These are phyloP conservation scores for Solanum hybrid DNA, from an alignment of 305 asterid genomes.

Conservation along the genomic window DNA sequence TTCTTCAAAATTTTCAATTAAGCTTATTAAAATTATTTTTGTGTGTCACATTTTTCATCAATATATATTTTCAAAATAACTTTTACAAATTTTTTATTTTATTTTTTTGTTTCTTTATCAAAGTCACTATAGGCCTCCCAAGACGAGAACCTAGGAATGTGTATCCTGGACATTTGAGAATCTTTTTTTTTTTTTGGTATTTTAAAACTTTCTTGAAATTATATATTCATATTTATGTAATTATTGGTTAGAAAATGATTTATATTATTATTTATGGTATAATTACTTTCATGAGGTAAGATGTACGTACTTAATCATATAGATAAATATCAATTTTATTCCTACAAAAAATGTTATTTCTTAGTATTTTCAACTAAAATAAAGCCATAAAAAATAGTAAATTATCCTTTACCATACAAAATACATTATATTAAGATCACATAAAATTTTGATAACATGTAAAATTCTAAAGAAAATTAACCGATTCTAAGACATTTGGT, in stretches of 20 bases:
- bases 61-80: too few species aligned
- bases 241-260: neutral
- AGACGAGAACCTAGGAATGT: neutral
- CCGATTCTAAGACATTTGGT: too few species aligned
- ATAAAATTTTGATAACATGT: too few species aligned
- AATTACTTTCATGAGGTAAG: neutral
- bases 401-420: too few species aligned
- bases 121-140: neutral
- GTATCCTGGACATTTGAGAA: neutral
- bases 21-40: too few species aligned
- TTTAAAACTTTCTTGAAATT: neutral
- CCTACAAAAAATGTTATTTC: neutral
- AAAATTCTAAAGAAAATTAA: too few species aligned
- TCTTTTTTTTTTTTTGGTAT: neutral
- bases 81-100: neutral
- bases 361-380: neutral
- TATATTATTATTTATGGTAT: neutral
- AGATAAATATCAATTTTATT: neutral
- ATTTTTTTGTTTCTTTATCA: neutral
- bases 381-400: too few species aligned
- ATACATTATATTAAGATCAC: too few species aligned
- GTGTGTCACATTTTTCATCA: too few species aligned
- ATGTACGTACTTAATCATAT: neutral
- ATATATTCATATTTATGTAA: neutral
- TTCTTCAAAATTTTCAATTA: too few species aligned